Base-by-base conservation (phyloP, 2,329 filamentous ascomycete species). In the Neospermospora avenae region DNA sequence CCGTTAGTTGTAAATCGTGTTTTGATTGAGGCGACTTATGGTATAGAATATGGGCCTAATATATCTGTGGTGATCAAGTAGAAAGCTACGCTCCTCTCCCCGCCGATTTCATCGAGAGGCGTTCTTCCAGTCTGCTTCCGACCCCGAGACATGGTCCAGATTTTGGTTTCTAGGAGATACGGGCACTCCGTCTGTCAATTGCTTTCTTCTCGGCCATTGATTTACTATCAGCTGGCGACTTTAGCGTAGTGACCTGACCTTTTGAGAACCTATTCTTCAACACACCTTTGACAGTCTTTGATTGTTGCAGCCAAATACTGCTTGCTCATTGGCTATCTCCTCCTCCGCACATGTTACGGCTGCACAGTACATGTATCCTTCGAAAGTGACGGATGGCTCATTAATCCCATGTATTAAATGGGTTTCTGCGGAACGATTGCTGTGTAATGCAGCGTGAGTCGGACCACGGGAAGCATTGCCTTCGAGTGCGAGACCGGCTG, bases 111-210 rank as follows among this genome's bases (percentile, higher is more conserved):
- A 75, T 20, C 79, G 75, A 22, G 75, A 76, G 2, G 79, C 79
- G 55, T 77, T 77, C 22, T 70, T 71, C 79, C 79, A 81, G 61
- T 82, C 79, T 3, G 75, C 72, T 16, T 77, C 73, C 2, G 69
- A 70, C n/a, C n/a, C n/a, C n/a, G n/a, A n/a, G 28, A 78, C 54
- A 22, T 45, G 39, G 11, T 59, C 62, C 35, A 64, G 48, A 34
- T 57, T 58, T 24, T 58, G 52, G 28, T 48, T 41, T 11, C 18
- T 16, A 3, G 25, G 37, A 48, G 46, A 35, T 2, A 22, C 13
- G 68, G 28, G 61, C 37, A 20, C 63, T 35, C 44, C 63, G 11
- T 6, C 28, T 10, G 18, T 65, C 49, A 6, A 56, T 52, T n/a
- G 48, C 41, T 46, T 31, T 42, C 42, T 66, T 66, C 54, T 65